Conservation (phyloP, 257 asterid species). For the Solanum pimpinellifolium region DNA sequence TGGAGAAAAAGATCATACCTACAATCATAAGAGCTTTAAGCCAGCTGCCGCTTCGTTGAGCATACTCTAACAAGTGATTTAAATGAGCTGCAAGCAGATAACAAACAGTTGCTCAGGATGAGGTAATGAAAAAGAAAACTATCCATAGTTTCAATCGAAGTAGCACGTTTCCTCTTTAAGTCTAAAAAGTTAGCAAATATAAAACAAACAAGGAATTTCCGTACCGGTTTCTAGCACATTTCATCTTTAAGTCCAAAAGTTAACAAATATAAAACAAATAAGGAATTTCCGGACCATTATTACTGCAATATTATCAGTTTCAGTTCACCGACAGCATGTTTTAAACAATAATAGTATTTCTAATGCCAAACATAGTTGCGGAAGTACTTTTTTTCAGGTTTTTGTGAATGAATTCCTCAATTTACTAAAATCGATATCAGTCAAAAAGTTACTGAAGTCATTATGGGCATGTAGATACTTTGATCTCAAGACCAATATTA, state of each 20-base stretch:
- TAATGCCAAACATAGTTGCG: not conserved
- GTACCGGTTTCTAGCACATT: not conserved
- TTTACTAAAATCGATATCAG: not conserved
- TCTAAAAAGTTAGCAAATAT: not conserved
- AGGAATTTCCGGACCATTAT: not conserved
- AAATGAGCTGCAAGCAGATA: constrained; percentile 75
- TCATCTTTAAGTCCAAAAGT: not conserved
- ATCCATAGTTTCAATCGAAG: not conserved
- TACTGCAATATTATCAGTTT: not conserved
- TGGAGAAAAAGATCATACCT: constrained; percentile 31
- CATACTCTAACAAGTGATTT: constrained; percentile 74
- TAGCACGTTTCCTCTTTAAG: not conserved
- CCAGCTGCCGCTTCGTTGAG: constrained; percentile 45
- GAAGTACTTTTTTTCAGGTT: not conserved
- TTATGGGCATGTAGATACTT: not conserved
- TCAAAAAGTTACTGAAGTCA: not conserved
- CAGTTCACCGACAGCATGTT: not conserved
- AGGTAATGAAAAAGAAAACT: not conserved
- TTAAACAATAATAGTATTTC: not conserved
- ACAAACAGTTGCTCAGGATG: not conserved
- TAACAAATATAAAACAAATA: not conserved
- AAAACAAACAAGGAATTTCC: not conserved
- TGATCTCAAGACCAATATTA: not conserved
- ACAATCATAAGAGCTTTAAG: constrained; percentile 54
- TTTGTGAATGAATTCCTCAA: not conserved